Conservation (phyloP, 2,329 filamentous ascomycete species). For the Cladosporium sp. region DNA sequence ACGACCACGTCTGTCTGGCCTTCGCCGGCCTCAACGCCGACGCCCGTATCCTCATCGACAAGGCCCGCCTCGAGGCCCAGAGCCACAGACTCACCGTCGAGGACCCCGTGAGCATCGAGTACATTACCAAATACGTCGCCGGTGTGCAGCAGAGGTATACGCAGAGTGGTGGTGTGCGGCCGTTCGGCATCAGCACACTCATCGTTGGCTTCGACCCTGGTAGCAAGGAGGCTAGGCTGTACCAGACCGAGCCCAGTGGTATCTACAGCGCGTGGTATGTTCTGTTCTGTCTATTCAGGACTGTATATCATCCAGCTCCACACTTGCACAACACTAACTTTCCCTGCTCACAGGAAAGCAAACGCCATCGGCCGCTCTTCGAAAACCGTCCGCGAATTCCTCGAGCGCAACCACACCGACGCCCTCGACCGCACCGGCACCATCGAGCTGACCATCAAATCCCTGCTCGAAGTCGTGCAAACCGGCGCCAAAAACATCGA, state of each 20-base stretch:
- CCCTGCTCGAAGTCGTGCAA: conserved; percentile 94
- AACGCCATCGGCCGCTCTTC: conserved; percentile 97
- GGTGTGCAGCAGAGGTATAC: conserved; percentile 99
- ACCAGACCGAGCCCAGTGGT: conserved; percentile 98
- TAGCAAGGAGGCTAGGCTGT: conserved; percentile 83
- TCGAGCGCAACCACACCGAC: conserved; percentile 98
- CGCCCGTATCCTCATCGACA: conserved; percentile 96
- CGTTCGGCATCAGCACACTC: conserved; percentile 97
- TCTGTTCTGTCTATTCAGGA: background rate
- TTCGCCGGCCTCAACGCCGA: conserved; percentile 98
- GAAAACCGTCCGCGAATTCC: conserved; percentile 98
- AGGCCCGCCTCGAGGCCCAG: conserved; percentile 94
- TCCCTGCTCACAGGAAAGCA: conserved; percentile 73
- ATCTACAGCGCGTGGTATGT: conserved; percentile 97
- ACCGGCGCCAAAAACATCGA: conserved; percentile 99
- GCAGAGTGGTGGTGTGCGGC: conserved; percentile 94
- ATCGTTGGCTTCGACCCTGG: conserved; percentile 98
- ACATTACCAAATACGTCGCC: conserved; percentile 98
- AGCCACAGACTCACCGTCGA: conserved; percentile 96
- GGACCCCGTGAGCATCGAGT: conserved; percentile 96
- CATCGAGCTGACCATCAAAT: conserved; percentile 97
- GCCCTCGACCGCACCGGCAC: conserved; percentile 96
- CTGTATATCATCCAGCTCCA: conserved; percentile 17
- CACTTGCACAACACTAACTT: background rate
- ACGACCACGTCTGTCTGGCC: conserved; percentile 93